Evolutionary conservation across 768 basidiomycete species (phyloP), one percentile per base, ranked within the genome.

Genomic region (Pisolithus orientalis): DNA sequence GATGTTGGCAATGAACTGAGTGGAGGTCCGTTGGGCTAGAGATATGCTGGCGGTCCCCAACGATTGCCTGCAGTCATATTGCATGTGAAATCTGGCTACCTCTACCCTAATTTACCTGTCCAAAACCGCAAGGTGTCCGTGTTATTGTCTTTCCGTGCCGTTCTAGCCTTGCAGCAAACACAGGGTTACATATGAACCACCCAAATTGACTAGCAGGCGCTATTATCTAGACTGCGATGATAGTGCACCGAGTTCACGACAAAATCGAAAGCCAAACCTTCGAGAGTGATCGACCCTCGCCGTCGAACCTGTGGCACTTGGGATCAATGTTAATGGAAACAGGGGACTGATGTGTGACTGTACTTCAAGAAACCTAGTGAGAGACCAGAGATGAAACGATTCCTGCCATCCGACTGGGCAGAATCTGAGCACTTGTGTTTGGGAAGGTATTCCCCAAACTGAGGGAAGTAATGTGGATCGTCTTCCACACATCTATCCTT

Each of bases 391-490:
- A 88, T 59, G 65, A 75, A 86, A 32, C n/a, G 28, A 42, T 60
- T 62, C 34, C 73, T 74, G 24, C 74, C 72, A 31, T 75, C 76
- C 21, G 47, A 49, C 3, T 44, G 49, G 47, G 29, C 14, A 25
- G 38, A 24, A 50, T 67, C 28, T 58, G 55, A 54, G 78, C 78
- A 5, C 73, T 7, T 7, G 28, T 29, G 32, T 34, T 34, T 34
- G 11, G 10, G 76, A 6, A 73, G 61, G 64, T 85, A 89, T 2
- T 67, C 55, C 0, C 77, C 79, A 55, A 81, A 69, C 62, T 89
- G 87, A 24, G 90, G 71, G 70, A 88, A 87, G 67, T 80, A 83
- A 66, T 90, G 90, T 4, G 90, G 89, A 66, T 90, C 89, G 59
- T 92, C 89, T 71, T 91, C 88, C 50, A 86, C 81, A 34, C 28